Evolutionary conservation across 805 yeast species (phyloP).

Genomic region (Hermanozyma aechmeae): DNA sequence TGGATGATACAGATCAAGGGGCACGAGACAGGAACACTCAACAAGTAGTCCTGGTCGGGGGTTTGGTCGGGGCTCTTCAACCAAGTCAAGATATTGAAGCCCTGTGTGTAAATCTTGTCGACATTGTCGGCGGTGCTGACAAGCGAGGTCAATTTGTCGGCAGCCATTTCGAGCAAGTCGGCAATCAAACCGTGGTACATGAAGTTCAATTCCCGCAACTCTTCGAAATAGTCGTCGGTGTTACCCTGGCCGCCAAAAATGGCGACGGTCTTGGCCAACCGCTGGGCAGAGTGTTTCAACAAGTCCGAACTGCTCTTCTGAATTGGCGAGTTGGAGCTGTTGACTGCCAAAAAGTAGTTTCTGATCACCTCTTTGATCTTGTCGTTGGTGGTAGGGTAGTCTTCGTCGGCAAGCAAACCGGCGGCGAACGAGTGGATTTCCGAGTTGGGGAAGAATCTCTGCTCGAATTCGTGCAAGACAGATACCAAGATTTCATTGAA

Average conservation of each 20-base stretch:
- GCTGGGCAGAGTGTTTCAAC: conserved; percentile 50
- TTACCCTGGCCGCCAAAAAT: conserved; percentile 99
- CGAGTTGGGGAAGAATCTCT: conserved; percentile 48
- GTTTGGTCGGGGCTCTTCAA: conserved; percentile 74
- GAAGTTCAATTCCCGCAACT: conserved; percentile 75
- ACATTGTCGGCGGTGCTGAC: conserved; percentile 68
- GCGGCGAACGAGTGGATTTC: conserved; percentile 91
- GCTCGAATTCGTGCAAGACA: conserved; percentile 76
- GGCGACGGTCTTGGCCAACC: conserved; percentile 61
- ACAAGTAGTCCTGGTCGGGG: conserved; percentile 81
- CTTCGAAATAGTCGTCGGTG: conserved; percentile 95
- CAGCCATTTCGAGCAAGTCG: conserved; percentile 64
- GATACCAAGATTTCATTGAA: conserved; percentile 62
- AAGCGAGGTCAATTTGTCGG: conserved; percentile 56
- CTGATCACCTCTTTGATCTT: conserved; percentile 71
- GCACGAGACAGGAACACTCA: conserved; percentile 89
- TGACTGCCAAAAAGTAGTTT: conserved; percentile 52
- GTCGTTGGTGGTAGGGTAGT: conserved; percentile 54
- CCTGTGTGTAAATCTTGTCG: conserved; percentile 86
- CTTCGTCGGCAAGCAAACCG: conserved; percentile 44
- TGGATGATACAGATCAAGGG: conserved; percentile 97
- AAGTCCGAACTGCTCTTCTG: conserved; percentile 27
- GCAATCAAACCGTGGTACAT: conserved; percentile 67
- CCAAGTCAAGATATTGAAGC: conserved; percentile 85
- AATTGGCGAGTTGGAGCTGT: conserved; percentile 17